These are phyloP conservation scores for Monascus purpureus DNA, from an alignment of 495 filamentous ascomycete species.

Conservation along the genomic window DNA sequence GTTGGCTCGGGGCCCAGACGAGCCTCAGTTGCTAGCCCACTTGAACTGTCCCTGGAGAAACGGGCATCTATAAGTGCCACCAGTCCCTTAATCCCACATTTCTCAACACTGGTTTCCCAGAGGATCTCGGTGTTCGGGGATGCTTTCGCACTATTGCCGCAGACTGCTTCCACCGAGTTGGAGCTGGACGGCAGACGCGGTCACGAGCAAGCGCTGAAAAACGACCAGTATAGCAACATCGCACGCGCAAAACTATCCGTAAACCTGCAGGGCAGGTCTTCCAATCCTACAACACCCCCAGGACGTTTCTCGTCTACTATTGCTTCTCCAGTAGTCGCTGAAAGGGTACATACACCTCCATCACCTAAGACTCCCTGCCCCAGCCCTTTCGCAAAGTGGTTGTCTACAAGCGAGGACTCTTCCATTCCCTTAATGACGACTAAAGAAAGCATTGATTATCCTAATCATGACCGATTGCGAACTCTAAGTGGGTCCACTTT, in stretches of 20 bases:
- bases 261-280: conserved; percentile 11
- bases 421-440: conserved; percentile 1
- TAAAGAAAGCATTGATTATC: conserved; percentile 10
- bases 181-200: too few relatives aligned
- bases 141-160: too few relatives aligned
- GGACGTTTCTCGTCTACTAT: too few relatives aligned
- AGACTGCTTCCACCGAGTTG: too few relatives aligned
- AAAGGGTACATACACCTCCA: too few relatives aligned
- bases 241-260: background rate
- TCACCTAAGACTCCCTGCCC: too few relatives aligned
- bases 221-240: too few relatives aligned
- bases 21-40: conserved; percentile 14
- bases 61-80: too few relatives aligned
- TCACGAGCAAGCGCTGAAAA: too few relatives aligned
- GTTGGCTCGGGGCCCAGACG: conserved; percentile 23
- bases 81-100: conserved; percentile 28
- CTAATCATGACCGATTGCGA: conserved; percentile 22
- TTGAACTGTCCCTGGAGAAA: conserved; percentile 13
- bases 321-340: too few relatives aligned
- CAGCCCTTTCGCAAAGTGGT: conserved; percentile 22
- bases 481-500: conserved; percentile 29
- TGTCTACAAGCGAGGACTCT: conserved; percentile 10
- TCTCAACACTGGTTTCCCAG: conserved; percentile 15
- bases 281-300: conserved; percentile 3
- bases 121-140: conserved; percentile 5